Percentiles rank a stretch among this genome's conserved stretches.
Evolutionary conservation across 345 rosid species (phyloP).

Genomic region (Euphorbia lathyris): DNA sequence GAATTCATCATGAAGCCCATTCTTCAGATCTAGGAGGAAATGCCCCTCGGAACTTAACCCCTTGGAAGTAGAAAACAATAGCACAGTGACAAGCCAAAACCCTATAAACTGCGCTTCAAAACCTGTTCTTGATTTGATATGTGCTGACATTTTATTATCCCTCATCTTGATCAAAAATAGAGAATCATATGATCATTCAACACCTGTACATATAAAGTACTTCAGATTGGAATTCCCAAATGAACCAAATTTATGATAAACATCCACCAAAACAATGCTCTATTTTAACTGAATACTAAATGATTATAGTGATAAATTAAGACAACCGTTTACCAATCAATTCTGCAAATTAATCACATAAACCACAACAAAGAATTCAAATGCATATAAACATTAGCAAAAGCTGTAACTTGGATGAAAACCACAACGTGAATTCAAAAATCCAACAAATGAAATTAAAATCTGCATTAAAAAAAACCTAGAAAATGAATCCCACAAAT

Average conservation of each 20-base stretch:
- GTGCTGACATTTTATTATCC: slow-evolving; percentile 22
- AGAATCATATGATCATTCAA: slow-evolving; percentile 8
- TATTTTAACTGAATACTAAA: background rate
- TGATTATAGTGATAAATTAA: background rate
- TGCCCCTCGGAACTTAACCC: slow-evolving; percentile 32
- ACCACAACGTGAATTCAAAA: background rate
- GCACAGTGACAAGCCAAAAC: slow-evolving; percentile 23
- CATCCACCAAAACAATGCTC: background rate
- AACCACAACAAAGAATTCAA: too few relatives aligned
- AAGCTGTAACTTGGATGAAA: background rate
- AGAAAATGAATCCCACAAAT: slow-evolving; percentile 9
- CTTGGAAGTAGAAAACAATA: slow-evolving; percentile 13
- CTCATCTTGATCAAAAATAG: slow-evolving; percentile 10
- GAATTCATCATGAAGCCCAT: slow-evolving; percentile 42
- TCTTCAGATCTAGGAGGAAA: slow-evolving; percentile 45
- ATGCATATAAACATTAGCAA: background rate
- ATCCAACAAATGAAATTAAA: background rate
- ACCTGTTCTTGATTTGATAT: slow-evolving; percentile 18
- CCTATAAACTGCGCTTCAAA: slow-evolving; percentile 32
- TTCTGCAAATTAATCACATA: too few relatives aligned
- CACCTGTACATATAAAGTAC: slow-evolving; percentile 25
- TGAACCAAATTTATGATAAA: background rate
- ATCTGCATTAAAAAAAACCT: background rate
- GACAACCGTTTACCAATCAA: too few relatives aligned
- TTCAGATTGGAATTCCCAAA: slow-evolving; percentile 15